Percentiles rank a stretch among this genome's conserved stretches.
phyloP scores from a whole-genome alignment of 2,329 filamentous ascomycete genomes.

The Colletotrichum endophyticum region DNA sequence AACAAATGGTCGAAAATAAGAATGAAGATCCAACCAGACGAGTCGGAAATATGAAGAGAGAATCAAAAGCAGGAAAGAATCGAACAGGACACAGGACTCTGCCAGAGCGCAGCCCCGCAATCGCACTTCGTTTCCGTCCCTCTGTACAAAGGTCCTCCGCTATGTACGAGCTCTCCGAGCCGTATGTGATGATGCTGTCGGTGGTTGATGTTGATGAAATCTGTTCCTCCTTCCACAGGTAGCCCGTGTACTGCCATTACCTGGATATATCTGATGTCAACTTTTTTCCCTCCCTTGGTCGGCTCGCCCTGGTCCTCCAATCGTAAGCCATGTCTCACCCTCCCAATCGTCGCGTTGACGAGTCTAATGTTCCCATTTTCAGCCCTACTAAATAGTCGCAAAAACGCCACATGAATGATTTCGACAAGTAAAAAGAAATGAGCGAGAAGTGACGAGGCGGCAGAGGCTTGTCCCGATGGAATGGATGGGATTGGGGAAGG shows the following conservation, averaged over 20 bases:
- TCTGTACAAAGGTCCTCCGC: neutral
- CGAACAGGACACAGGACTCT: neutral
- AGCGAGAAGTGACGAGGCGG: neutral
- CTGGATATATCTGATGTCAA: neutral
- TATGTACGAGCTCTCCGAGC: conserved; percentile 12
- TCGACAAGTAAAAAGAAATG: neutral
- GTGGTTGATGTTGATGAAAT: neutral
- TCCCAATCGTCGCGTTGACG: conserved; percentile 2
- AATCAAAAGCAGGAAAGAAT: neutral
- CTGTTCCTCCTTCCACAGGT: neutral
- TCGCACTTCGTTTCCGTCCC: neutral
- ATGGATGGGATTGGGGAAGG: neutral
- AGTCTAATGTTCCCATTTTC: conserved; percentile 12
- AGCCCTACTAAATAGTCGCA: neutral
- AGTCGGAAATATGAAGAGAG: neutral
- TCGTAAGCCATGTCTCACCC: neutral
- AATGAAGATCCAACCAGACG: neutral
- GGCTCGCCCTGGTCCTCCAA: neutral
- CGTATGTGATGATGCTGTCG: neutral
- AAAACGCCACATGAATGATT: conserved; percentile 17
- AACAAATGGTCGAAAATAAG: neutral
- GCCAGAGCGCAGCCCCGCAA: neutral
- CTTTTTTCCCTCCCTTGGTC: neutral
- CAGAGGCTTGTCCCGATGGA: neutral
- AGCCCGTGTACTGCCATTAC: neutral